Evolutionary conservation across 2,329 filamentous ascomycete species (phyloP).

Genomic region (Metarhizium rileyi): DNA sequence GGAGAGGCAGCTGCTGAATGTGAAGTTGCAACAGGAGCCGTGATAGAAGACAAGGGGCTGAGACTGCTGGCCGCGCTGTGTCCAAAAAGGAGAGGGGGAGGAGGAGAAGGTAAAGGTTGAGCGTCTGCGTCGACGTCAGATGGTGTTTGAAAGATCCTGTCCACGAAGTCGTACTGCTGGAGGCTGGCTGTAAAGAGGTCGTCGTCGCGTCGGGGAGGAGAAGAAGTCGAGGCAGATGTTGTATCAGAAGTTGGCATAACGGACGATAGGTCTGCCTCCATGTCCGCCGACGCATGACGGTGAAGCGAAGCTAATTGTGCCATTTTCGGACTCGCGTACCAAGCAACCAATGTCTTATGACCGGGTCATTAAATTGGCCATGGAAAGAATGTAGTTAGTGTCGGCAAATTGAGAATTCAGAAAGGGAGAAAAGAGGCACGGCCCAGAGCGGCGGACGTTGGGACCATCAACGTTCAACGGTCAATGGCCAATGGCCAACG

Average conservation of each 20-base stretch:
- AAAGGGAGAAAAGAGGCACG: slow-evolving; percentile 2
- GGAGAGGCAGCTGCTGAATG: slow-evolving; percentile 6
- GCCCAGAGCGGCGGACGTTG: slow-evolving; percentile 3
- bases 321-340: slow-evolving; percentile 13
- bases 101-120: slow-evolving; percentile 4
- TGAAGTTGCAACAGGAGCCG: slow-evolving; percentile 11
- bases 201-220: slow-evolving; percentile 13
- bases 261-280: slow-evolving; percentile 4
- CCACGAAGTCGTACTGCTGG: slow-evolving; percentile 14
- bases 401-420: slow-evolving; percentile 5
- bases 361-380: slow-evolving; percentile 11
- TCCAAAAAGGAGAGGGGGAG: slow-evolving; percentile 4
- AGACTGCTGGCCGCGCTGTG: slow-evolving; percentile 4
- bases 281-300: background rate
- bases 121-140: too few relatives aligned
- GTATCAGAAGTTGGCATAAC: slow-evolving; percentile 24
- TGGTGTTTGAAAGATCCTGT: background rate
- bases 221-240: slow-evolving; percentile 24
- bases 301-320: slow-evolving; percentile 11
- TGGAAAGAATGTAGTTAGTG: slow-evolving; percentile 8
- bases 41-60: slow-evolving; percentile 4
- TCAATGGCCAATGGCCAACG: too few relatives aligned
- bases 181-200: background rate
- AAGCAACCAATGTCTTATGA: slow-evolving; percentile 12
- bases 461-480: slow-evolving; percentile 2